Evolutionary conservation across 495 filamentous ascomycete species (phyloP).

Genomic region (Astrothelium macrocarpum): DNA sequence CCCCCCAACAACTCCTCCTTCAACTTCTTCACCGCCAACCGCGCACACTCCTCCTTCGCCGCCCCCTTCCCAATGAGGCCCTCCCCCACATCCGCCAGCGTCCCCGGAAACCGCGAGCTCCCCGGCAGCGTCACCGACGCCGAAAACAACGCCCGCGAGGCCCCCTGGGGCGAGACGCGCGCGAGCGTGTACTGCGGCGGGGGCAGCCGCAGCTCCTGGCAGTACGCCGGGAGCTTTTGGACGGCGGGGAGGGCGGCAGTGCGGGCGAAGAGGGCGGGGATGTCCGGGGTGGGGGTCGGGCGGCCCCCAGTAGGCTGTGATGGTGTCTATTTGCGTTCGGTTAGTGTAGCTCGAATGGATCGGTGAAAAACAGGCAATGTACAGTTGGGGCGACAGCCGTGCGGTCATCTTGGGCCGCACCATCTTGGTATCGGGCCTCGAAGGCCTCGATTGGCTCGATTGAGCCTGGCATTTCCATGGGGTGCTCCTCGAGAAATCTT

Average conservation of each 20-base stretch:
- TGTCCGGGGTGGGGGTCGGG: no score
- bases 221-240: background rate
- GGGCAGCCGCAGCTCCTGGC: background rate
- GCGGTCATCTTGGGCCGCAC: no score
- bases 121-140: background rate
- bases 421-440: no score
- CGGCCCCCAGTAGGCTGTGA: no score
- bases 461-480: no score
- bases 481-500: no score
- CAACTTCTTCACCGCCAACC: background rate
- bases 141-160: background rate
- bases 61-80: background rate
- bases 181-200: background rate
- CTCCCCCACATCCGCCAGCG: background rate
- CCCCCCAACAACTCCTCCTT: no score
- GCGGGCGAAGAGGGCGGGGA: background rate
- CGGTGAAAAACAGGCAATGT: no score
- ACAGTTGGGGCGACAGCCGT: no score
- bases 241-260: background rate
- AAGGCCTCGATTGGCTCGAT: no score
- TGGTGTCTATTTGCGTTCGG: no score
- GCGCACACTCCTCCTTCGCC: background rate
- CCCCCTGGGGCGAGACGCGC: background rate
- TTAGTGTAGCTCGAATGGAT: no score
- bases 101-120: background rate